These are phyloP conservation scores for Gloeopeniophorella convolvens DNA, from an alignment of 768 basidiomycete genomes.

Conservation along the genomic window DNA sequence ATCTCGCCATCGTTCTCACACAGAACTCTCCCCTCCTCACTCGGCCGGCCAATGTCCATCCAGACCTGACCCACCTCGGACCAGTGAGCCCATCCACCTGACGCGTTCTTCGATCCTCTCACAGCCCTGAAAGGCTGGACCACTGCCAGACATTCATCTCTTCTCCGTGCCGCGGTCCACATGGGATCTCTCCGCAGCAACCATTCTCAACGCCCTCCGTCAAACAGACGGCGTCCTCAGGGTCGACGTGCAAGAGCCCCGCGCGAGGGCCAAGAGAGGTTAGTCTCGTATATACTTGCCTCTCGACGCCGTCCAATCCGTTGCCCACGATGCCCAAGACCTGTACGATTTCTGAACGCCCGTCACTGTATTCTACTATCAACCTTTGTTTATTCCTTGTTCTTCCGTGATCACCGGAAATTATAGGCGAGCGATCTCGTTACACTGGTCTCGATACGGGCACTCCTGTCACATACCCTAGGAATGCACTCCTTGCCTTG, in stretches of 20 bases:
- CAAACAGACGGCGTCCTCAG: conserved; percentile 16
- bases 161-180: conserved; percentile 12
- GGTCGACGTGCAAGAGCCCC: conserved; percentile 19
- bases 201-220: conserved; percentile 10
- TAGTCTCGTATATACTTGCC: not conserved
- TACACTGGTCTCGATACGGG: too few species aligned
- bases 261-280: conserved; percentile 16
- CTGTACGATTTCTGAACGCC: conserved; percentile 5
- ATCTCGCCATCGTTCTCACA: conserved; percentile 16
- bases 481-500: too few species aligned
- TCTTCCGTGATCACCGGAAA: too few species aligned
- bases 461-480: too few species aligned
- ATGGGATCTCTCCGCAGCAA: conserved; percentile 7
- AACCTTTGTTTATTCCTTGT: too few species aligned
- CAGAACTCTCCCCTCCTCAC: conserved; percentile 7
- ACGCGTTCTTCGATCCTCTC: conserved; percentile 7
- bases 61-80: conserved; percentile 13
- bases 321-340: conserved; percentile 1
- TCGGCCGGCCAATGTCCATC: conserved; percentile 13
- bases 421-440: too few species aligned
- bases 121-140: conserved; percentile 11
- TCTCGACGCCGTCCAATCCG: not conserved
- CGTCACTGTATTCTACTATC: too few species aligned
- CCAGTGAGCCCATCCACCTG: conserved; percentile 6
- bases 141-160: conserved; percentile 16